Evolutionary conservation across 2,329 filamentous ascomycete genomes (phyloP).

Genomic region (Colletotrichum sp.): DNA sequence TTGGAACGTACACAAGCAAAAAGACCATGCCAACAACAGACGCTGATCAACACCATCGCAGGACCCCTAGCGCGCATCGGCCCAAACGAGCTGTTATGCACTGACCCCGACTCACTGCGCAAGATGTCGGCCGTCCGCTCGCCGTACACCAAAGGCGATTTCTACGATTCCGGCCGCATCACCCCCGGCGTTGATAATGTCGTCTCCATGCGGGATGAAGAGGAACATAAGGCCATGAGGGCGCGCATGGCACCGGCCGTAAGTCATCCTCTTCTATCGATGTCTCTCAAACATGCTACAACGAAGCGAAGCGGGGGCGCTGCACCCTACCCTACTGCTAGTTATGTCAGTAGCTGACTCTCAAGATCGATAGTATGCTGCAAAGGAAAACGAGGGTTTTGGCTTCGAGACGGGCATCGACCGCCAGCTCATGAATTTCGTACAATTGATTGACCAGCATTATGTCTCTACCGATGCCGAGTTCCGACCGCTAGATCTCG

Average conservation of each 20-base stretch:
- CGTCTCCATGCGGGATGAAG: conserved; percentile 38
- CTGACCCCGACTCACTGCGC: conserved; percentile 38
- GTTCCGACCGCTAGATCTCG: conserved; percentile 49
- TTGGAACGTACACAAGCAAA: neutral
- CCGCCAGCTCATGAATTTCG: conserved; percentile 40
- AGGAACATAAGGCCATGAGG: conserved; percentile 40
- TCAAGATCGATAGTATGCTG: conserved; percentile 46
- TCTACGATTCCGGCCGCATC: conserved; percentile 41
- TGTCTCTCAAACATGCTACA: neutral
- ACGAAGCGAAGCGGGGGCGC: neutral
- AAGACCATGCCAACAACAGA: conserved; percentile 1
- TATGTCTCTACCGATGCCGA: conserved; percentile 45
- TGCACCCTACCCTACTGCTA: neutral
- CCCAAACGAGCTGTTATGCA: conserved; percentile 44
- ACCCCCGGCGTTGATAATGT: conserved; percentile 39
- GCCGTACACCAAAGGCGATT: conserved; percentile 39
- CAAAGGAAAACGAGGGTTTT: conserved; percentile 51
- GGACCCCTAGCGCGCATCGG: conserved; percentile 45
- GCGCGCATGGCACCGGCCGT: conserved; percentile 49
- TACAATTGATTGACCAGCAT: conserved; percentile 50
- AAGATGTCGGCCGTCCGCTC: conserved; percentile 39
- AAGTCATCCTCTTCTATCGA: conserved; percentile 22
- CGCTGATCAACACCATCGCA: conserved; percentile 5
- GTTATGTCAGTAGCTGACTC: neutral
- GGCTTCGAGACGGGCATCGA: conserved; percentile 45